These are phyloP conservation scores for Didymella sp. DNA, from an alignment of 2,329 filamentous ascomycete species.

Conservation along the genomic window DNA sequence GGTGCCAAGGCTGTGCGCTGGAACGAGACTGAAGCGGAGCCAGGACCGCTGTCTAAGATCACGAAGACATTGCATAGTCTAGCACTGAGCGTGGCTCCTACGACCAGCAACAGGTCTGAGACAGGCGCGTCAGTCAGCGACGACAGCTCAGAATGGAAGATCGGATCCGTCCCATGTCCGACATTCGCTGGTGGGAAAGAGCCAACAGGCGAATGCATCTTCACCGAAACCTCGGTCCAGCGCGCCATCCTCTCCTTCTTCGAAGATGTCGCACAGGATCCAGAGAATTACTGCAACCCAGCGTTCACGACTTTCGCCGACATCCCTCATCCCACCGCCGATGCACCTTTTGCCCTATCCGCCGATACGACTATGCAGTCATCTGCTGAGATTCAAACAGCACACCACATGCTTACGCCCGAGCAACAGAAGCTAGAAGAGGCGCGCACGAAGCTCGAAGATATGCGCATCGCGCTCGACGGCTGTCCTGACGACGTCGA, in stretches of 20 bases:
- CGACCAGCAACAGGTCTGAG: background rate
- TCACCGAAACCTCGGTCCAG: conserved; percentile 60
- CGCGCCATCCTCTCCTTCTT: conserved; percentile 67
- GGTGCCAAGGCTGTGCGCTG: conserved; percentile 17
- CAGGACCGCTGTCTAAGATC: conserved; percentile 5
- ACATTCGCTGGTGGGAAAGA: conserved; percentile 71
- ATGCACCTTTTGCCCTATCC: conserved; percentile 25
- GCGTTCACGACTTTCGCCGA: conserved; percentile 22
- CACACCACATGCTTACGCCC: conserved; percentile 23
- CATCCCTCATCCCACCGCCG: conserved; percentile 24
- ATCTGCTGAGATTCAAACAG: background rate
- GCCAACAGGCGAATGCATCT: conserved; percentile 66
- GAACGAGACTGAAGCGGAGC: conserved; percentile 18
- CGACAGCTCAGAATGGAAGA: conserved; percentile 19
- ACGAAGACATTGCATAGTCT: conserved; percentile 22
- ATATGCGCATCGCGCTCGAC: conserved; percentile 30
- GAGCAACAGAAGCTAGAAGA: conserved; percentile 31
- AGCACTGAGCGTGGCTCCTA: background rate
- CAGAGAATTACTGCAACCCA: conserved; percentile 46
- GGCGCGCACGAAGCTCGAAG: conserved; percentile 13
- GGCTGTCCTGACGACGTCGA: conserved; percentile 27
- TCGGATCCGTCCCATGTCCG: conserved; percentile 44
- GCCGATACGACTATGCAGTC: conserved; percentile 10
- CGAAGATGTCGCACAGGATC: conserved; percentile 60
- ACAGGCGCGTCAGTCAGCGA: background rate